Evolutionary conservation across 1,139 yeast genomes (phyloP), one percentile per base, ranked within the genome.

Genomic region (Kluyveromyces sp.): DNA sequence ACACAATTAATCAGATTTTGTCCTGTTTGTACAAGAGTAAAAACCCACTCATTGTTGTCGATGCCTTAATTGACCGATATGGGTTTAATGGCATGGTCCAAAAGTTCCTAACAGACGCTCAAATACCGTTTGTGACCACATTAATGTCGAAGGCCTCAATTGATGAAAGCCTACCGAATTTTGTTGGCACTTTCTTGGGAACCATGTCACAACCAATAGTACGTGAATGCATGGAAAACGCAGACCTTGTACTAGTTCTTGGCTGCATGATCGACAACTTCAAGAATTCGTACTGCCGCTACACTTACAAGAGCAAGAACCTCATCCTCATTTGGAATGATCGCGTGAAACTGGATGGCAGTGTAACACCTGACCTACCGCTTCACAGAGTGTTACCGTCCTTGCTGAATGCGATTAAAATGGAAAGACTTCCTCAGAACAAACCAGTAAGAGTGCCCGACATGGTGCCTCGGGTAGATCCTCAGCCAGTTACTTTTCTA

Each of bases 71-170:
- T 40, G 68, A 80, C 26, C 75, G 95, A 64, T 94, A 85, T 60
- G 71, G 70, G 49, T 78, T 80, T 51, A 70, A 71, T 48, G 64
- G 62, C 17, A 86, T 81, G 63, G 80, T 83, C 38, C 67, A 66
- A 44, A 63, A 68, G 48, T 71, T 86, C 52, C 80, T 83, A 41
- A 74, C 75, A 48, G 59, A 69, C 38, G 83, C 95, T n/a, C 78
- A 80, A 55, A 84, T 80, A 73, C 94, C 95, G 1, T 83, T 81
- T 11, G 86, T 77, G 65, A 83, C 84, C 33, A 86, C 95, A 15
- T 95, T 95, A 42, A 85, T 86, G 95, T 95, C 95, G 60, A 86
- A 86, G 66, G 83, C 88, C 43, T 73, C 77, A 7, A 74, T 85
- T 51, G 79, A 83, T 65, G 95, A 86, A 66, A 70, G 70, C 44